These are phyloP conservation scores for Cenococcum geophilum DNA, from an alignment of 495 filamentous ascomycete genomes.

Conservation along the genomic window DNA sequence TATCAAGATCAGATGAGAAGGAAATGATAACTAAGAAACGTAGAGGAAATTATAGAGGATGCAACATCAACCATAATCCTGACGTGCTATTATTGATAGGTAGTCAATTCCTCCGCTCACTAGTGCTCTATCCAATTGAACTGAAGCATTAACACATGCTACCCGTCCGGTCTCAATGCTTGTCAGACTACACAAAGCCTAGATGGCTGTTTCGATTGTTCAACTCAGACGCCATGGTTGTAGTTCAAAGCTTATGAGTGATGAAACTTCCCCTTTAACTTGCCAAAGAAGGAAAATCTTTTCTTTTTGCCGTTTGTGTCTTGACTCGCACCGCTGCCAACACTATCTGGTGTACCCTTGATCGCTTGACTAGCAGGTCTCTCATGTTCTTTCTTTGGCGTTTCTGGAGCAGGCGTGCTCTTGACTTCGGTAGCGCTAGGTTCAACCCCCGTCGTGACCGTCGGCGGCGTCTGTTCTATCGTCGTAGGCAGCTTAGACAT, in stretches of 20 bases:
- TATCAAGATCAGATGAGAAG: background rate
- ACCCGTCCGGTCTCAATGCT: background rate
- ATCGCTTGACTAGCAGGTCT: constrained; percentile 7
- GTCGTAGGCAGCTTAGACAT: constrained; percentile 33
- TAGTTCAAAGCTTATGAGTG: background rate
- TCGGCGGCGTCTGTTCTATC: constrained; percentile 18
- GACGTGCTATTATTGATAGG: no score
- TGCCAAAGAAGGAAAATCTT: constrained; percentile 52
- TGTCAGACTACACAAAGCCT: background rate
- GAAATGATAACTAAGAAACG: background rate
- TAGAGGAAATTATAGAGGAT: no score
- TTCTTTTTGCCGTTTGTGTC: constrained; percentile 46
- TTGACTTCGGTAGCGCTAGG: constrained; percentile 21
- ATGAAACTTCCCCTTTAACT: constrained; percentile 52
- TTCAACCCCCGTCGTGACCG: constrained; percentile 34
- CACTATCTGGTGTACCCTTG: constrained; percentile 33
- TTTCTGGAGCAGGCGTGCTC: constrained; percentile 21
- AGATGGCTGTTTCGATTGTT: background rate
- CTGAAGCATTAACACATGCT: no score
- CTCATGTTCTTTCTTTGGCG: constrained; percentile 19
- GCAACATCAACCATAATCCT: no score
- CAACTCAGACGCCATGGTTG: background rate
- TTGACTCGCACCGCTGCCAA: constrained; percentile 33
- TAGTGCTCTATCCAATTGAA: no score
- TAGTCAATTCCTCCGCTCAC: no score